A percentile compares a stretch with the other conserved stretches of the same genome.
phyloP scores from a whole-genome alignment of 805 yeast species.

The Yueomyces sinensis region DNA sequence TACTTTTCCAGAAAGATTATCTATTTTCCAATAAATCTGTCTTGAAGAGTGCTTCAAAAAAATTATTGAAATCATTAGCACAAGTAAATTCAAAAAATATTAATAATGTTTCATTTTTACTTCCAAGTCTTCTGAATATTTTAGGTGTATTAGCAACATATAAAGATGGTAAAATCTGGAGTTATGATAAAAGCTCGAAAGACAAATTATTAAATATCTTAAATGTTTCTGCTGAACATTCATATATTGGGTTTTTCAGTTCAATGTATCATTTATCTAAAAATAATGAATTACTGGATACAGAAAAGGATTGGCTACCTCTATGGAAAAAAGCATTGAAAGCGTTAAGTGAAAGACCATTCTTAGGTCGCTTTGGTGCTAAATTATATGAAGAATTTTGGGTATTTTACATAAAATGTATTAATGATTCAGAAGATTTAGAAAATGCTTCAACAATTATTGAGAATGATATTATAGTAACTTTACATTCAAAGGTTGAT shows the following conservation, averaged over 20 bases:
- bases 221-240: conserved; percentile 39
- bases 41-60: conserved; percentile 23
- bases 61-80: conserved; percentile 23
- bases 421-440: neutral
- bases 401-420: conserved; percentile 10
- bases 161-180: conserved; percentile 40
- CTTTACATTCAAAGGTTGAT: conserved; percentile 9
- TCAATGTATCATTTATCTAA: conserved; percentile 12
- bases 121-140: conserved; percentile 37
- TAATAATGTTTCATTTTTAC: conserved; percentile 31
- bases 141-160: conserved; percentile 31
- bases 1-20: conserved; percentile 15
- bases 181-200: conserved; percentile 34
- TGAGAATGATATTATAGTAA: conserved; percentile 6
- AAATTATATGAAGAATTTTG: conserved; percentile 23
- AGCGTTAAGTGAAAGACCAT: conserved; percentile 18
- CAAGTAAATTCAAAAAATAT: conserved; percentile 23
- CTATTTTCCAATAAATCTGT: conserved; percentile 13
- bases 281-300: conserved; percentile 10
- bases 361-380: conserved; percentile 21
- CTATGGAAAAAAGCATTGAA: conserved; percentile 19
- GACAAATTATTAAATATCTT: conserved; percentile 35
- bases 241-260: conserved; percentile 37
- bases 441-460: neutral
- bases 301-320: conserved; percentile 11